These are phyloP conservation scores for Sporothrix brasiliensis DNA, from an alignment of 2,329 filamentous ascomycete species.

Conservation along the genomic window DNA sequence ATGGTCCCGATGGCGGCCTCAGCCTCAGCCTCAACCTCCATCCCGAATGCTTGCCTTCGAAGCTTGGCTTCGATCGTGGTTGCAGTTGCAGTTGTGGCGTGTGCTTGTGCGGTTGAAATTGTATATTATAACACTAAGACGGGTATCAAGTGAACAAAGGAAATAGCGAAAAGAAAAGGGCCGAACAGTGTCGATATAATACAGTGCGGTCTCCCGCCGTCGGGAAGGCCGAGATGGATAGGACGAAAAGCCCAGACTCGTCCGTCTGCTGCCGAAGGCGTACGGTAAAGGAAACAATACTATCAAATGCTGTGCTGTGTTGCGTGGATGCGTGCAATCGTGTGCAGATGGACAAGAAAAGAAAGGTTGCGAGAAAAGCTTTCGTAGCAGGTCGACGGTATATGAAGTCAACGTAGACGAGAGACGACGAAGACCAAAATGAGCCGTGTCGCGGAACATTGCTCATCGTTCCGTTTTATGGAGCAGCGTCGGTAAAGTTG, in stretches of 20 bases:
- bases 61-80: background rate
- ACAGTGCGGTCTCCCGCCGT: background rate
- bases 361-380: slow-evolving; percentile 13
- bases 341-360: background rate
- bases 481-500: slow-evolving; percentile 62
- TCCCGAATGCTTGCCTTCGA: background rate
- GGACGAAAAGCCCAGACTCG: background rate
- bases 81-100: background rate
- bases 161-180: background rate
- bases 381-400: background rate
- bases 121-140: slow-evolving; percentile 29
- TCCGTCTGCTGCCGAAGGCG: slow-evolving; percentile 16
- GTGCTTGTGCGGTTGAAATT: slow-evolving; percentile 18
- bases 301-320: slow-evolving; percentile 6
- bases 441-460: background rate
- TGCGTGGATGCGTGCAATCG: slow-evolving; percentile 8
- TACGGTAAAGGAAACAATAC: background rate
- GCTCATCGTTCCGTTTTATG: slow-evolving; percentile 39
- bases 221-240: background rate
- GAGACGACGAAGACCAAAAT: background rate
- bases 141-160: slow-evolving; percentile 30
- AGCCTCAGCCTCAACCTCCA: background rate
- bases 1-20: background rate
- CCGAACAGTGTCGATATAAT: background rate
- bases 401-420: background rate